Conservation (phyloP, 768 basidiomycete genomes). For the Termitomyces titanicus region DNA sequence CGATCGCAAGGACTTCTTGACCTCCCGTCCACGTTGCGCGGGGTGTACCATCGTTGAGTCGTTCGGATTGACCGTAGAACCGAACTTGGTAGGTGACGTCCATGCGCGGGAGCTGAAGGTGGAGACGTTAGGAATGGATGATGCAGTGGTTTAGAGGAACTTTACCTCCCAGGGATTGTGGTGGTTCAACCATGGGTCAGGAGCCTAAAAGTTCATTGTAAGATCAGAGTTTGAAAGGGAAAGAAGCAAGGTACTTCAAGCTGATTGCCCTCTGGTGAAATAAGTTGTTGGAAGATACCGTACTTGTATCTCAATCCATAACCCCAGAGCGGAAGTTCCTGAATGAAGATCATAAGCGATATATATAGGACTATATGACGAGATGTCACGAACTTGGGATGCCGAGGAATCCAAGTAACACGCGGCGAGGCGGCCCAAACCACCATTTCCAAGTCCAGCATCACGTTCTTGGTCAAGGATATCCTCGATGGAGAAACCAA, state of each 20-base stretch:
- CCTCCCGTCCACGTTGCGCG: slow-evolving; percentile 82
- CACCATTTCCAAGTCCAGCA: slow-evolving; percentile 93
- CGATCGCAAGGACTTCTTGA: slow-evolving; percentile 89
- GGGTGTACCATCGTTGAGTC: slow-evolving; percentile 52
- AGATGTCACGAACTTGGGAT: slow-evolving; percentile 66
- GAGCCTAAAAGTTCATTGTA: slow-evolving; percentile 43
- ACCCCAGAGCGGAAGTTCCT: slow-evolving; percentile 91
- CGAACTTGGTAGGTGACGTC: slow-evolving; percentile 85
- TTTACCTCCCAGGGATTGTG: slow-evolving; percentile 80
- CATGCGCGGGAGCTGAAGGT: slow-evolving; percentile 56
- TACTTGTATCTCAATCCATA: slow-evolving; percentile 93
- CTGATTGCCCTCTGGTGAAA: slow-evolving; percentile 79
- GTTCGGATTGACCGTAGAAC: slow-evolving; percentile 84
- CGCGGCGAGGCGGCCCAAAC: slow-evolving; percentile 92
- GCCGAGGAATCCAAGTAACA: slow-evolving; percentile 96
- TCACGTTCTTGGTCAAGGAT: slow-evolving; percentile 88
- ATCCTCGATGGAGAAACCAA: slow-evolving; percentile 91
- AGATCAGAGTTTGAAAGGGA: not conserved
- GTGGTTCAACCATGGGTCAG: slow-evolving; percentile 89
- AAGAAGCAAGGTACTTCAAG: slow-evolving; percentile 46
- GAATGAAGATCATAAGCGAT: slow-evolving; percentile 3
- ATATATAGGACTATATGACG: slow-evolving; percentile 56
- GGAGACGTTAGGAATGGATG: not conserved
- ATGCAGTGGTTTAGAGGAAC: not conserved
- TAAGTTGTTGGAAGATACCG: slow-evolving; percentile 94